These are phyloP conservation scores for Nemania abortiva DNA, from an alignment of 2,329 filamentous ascomycete genomes.

Conservation along the genomic window DNA sequence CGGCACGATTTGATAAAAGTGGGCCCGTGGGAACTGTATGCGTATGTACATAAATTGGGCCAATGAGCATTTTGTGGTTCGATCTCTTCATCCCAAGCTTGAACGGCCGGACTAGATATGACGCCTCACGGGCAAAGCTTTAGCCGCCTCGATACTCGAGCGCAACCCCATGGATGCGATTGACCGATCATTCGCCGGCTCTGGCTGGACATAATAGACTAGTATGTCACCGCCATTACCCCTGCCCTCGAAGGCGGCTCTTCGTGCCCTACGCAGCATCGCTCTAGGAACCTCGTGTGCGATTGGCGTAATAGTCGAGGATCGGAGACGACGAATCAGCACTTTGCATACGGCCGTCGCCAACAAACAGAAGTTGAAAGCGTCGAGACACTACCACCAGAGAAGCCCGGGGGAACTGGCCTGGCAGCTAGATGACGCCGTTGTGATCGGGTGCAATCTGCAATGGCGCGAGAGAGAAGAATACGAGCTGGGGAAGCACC, in stretches of 20 bases:
- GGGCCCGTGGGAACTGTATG: too few species aligned
- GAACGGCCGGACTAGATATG: not conserved
- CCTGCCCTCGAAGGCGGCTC: conserved; percentile 66
- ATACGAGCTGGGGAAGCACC: not conserved
- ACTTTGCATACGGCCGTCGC: conserved; percentile 63
- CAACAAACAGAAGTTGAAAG: conserved; percentile 65
- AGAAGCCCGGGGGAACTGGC: conserved; percentile 33
- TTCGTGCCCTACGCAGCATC: conserved; percentile 67
- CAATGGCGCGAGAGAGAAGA: conserved; percentile 41
- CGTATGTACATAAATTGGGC: too few species aligned
- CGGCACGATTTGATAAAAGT: not conserved
- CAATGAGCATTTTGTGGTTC: not conserved
- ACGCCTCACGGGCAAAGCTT: not conserved
- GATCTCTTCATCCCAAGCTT: not conserved
- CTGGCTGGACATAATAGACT: conserved; percentile 29
- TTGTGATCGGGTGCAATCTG: conserved; percentile 28
- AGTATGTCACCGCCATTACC: conserved; percentile 61
- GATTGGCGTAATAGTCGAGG: conserved; percentile 66
- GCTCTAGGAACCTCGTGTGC: conserved; percentile 70
- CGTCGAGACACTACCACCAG: conserved; percentile 51
- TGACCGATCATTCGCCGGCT: conserved; percentile 11
- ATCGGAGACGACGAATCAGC: conserved; percentile 67
- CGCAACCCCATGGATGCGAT: conserved; percentile 17
- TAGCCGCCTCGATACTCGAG: not conserved
- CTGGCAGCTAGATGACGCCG: conserved; percentile 39